Conservation (phyloP, 2,329 filamentous ascomycete species). For the Curvularia sp. region DNA sequence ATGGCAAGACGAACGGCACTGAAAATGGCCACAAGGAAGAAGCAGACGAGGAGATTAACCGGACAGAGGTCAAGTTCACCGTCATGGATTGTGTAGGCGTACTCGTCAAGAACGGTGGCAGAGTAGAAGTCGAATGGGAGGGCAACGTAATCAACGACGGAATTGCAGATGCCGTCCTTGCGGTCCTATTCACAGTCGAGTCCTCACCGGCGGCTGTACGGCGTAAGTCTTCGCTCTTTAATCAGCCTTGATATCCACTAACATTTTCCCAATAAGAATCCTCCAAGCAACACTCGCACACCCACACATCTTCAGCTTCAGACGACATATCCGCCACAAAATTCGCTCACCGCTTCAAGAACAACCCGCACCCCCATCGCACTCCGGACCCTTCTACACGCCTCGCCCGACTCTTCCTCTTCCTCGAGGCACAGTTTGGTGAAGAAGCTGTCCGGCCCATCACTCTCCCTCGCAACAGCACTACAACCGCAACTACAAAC, state of each 20-base stretch:
- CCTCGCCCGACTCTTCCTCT: constrained; percentile 87
- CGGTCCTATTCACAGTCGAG: constrained; percentile 89
- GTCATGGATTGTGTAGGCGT: constrained; percentile 93
- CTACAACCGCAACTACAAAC: constrained; percentile 33
- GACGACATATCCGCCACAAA: constrained; percentile 15
- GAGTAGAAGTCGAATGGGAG: constrained; percentile 94
- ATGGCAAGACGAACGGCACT: constrained; percentile 50
- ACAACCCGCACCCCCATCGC: constrained; percentile 72
- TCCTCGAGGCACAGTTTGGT: constrained; percentile 96
- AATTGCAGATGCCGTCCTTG: constrained; percentile 96
- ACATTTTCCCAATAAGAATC: constrained; percentile 37
- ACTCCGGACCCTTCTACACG: constrained; percentile 76
- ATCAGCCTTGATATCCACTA: constrained; percentile 16
- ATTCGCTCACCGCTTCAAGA: constrained; percentile 38
- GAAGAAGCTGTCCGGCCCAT: constrained; percentile 81
- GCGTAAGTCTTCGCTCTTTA: constrained; percentile 62
- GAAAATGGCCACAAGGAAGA: constrained; percentile 57
- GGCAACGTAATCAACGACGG: constrained; percentile 97
- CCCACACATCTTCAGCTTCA: constrained; percentile 20
- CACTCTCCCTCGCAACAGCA: constrained; percentile 65
- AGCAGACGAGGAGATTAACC: constrained; percentile 70
- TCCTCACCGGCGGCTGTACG: constrained; percentile 94
- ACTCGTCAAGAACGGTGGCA: constrained; percentile 76
- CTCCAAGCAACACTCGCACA: constrained; percentile 45
- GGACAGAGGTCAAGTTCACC: constrained; percentile 61